Base-by-base conservation (phyloP, 306 rosid species). In the Lupinus albus region DNA sequence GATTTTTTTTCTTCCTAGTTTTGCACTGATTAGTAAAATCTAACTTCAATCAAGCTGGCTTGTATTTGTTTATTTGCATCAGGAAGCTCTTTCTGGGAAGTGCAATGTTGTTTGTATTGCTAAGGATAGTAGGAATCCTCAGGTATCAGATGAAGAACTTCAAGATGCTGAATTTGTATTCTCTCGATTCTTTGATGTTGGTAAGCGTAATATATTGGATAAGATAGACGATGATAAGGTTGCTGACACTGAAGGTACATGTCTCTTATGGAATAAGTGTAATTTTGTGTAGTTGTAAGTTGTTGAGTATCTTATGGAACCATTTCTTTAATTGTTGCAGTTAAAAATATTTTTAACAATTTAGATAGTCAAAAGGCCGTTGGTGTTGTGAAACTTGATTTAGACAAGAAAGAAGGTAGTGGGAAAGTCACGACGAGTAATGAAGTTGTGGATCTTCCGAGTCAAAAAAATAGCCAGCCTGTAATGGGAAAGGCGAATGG, bases 41-140 rank as follows among this genome's bases (percentile, higher is more conserved):
- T 61, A 36, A 25, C 21, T 28, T 67, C 5, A 46, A 71, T 32
- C 71, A 42, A 16, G 13, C 13, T 33, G 41, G 25, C 2, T 56
- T 42, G 5, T 20, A 42, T 68, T 64, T 75, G 18, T 61, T 59
- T 57, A 30, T 33, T 14, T 58, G 67, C 8, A 49, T 60, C 80
- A 93, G 99, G 99, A 93, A 88, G 88, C 87, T 53, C 81, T 93
- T 84, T 81, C 86, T 78, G 97, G 99, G 11, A 93, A 88, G 86
- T 93, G 97, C 83, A 78, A 82, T 49, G 82, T 93, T 74, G 33
- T 88, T 59, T 93, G 95, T 81, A 70, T 78, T 63, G 82, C 89
- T 30, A 85, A 80, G 72, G 95, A 88, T 67, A 61, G 38, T 38
- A 83, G 88, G 78, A 90, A 90, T 71, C 78, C 70, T 11, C 93